Evolutionary conservation across 257 asterid species (phyloP), one percentile per base, ranked within the genome.

Genomic region (Solanum arcanum): DNA sequence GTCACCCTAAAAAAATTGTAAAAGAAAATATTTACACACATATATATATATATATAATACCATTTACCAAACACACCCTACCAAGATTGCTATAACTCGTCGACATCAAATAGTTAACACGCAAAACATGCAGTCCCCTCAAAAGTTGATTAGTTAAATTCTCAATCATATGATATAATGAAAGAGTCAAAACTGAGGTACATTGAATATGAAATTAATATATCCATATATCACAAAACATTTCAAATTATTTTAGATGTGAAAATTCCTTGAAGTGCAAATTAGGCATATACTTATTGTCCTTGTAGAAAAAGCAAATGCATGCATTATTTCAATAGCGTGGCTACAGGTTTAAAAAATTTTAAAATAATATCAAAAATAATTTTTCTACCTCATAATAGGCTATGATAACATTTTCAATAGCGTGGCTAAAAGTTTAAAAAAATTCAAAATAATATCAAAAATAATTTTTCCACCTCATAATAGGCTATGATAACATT

Each of bases 371-470:
- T 1, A 37, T 37, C 39, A 1, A 37, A 5, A 37, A 37, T 37
- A 37, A 6, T 37, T 37, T 37, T 37, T 6, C 7, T 1, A 37
- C 6, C 39, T 35, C 37, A 35, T 35, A 35, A 35, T 35, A 5
- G 1, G 6, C 5, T 5, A 35, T 5, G 7, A 37, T 27, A 27
- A 27, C 27, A 27, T 27, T 37, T 37, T 37, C 7, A 37, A 37
- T 0, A 37, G 1, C 39, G 1, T 37, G 6, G 7, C 39, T 37
- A 35, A 35, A 35, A 7, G 1, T 35, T 35, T 35, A 35, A 5
- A 35, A 5, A 0, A 0, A 0, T 37, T 37, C 1, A 5, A 37
- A 37, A 37, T 37, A 37, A 5, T 1, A 37, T 37, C 39, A 1
- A 37, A 5, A 37, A 37, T 37, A 37, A 6, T 37, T 37, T 37